A percentile compares a stretch with the other conserved stretches of the same genome.
These are phyloP conservation scores for Phytophthora meadii DNA, from an alignment of 352 stramenopile species.

Conservation along the genomic window DNA sequence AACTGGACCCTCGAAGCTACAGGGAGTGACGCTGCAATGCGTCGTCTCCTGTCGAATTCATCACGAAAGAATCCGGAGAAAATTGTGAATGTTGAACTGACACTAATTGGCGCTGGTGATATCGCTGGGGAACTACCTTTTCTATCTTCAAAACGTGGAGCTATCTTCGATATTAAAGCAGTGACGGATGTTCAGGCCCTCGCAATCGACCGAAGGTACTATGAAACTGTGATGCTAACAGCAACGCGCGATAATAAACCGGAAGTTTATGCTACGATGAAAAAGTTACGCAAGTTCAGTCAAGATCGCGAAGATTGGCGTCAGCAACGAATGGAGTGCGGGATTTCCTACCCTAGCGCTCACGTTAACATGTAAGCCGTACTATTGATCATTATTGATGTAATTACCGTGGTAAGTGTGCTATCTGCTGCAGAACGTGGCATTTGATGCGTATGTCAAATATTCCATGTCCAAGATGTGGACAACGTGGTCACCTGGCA, in stretches of 20 bases:
- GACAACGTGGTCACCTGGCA: conserved; percentile 58
- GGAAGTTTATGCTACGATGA: conserved; percentile 46
- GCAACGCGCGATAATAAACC: conserved; percentile 53
- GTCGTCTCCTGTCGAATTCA: conserved; percentile 31
- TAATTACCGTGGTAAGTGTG: neutral
- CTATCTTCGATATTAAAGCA: conserved; percentile 73
- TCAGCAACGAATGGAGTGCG: conserved; percentile 74
- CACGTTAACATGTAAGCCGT: conserved; percentile 72
- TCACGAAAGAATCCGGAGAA: conserved; percentile 58
- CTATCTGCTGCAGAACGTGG: conserved; percentile 56
- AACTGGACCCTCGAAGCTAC: conserved; percentile 57
- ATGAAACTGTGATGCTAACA: conserved; percentile 62
- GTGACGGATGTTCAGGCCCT: conserved; percentile 70
- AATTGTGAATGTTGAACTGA: conserved; percentile 77
- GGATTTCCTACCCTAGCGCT: conserved; percentile 68
- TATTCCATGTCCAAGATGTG: conserved; percentile 64
- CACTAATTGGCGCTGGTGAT: conserved; percentile 64
- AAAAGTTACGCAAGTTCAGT: conserved; percentile 55
- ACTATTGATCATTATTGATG: neutral
- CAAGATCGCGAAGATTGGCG: conserved; percentile 75
- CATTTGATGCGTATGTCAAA: conserved; percentile 83
- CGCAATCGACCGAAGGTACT: conserved; percentile 66
- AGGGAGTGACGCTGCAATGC: conserved; percentile 28
- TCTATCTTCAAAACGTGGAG: conserved; percentile 52
- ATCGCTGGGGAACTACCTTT: conserved; percentile 71